Conservation (phyloP, 805 yeast species). For the Saturnispora quitensis region DNA sequence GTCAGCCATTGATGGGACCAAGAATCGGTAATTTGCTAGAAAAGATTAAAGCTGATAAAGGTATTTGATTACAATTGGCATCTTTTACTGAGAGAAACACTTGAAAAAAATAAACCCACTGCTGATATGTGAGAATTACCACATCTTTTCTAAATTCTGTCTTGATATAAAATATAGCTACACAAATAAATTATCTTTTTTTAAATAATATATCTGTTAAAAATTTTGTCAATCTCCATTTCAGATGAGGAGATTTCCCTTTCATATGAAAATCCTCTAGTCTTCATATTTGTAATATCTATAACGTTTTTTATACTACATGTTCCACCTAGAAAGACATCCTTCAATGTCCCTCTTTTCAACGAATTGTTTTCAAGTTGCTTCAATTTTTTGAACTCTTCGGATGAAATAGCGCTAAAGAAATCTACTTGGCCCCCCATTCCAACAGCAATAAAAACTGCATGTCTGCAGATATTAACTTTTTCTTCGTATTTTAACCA, state of each 20-base stretch:
- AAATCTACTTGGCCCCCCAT: constrained; percentile 30
- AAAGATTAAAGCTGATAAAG: constrained; percentile 45
- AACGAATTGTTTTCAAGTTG: neutral
- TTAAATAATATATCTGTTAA: constrained; percentile 2
- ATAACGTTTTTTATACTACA: neutral
- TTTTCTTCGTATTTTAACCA: constrained; percentile 19
- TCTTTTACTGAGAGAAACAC: neutral
- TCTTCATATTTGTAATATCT: neutral
- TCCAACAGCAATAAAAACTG: constrained; percentile 27
- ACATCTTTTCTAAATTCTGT: neutral
- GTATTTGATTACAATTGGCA: neutral
- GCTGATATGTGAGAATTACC: no score
- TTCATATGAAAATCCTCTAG: neutral
- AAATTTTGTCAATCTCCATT: neutral
- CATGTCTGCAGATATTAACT: constrained; percentile 3
- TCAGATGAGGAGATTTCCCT: neutral
- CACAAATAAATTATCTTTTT: no score
- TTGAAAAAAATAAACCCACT: neutral
- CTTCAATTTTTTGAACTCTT: constrained; percentile 7
- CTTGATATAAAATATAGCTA: neutral
- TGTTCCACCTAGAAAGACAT: neutral
- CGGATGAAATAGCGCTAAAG: constrained; percentile 10
- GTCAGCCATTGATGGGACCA: constrained; percentile 91
- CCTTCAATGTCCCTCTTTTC: neutral
- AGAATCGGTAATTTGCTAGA: constrained; percentile 70